phyloP scores from a whole-genome alignment of 2,329 filamentous ascomycete species.

The Botrytis fabae region DNA sequence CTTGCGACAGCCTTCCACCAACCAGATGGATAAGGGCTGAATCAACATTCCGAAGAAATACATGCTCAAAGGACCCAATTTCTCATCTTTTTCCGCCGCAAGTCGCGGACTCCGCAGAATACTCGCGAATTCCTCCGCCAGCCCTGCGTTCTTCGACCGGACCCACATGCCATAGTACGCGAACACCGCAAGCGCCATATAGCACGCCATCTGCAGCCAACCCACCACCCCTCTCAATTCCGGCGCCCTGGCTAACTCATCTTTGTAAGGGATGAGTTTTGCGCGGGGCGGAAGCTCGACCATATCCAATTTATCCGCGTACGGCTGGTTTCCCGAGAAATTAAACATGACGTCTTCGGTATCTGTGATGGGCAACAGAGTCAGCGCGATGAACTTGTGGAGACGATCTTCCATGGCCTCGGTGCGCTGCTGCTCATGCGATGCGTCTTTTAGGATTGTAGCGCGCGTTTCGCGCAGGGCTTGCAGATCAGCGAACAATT shows the following conservation, averaged over 20 bases:
- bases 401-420: conserved; percentile 12
- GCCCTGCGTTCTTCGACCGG: background rate
- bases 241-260: background rate
- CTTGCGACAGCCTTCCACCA: conserved; percentile 12
- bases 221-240: background rate
- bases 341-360: conserved; percentile 14
- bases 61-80: background rate
- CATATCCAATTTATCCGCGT: conserved; percentile 10
- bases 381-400: conserved; percentile 9
- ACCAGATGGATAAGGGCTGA: background rate
- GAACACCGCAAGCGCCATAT: background rate
- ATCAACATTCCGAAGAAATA: conserved; percentile 7
- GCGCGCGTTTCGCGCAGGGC: background rate
- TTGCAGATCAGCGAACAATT: background rate
- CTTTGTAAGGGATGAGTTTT: conserved; percentile 11
- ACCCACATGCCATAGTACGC: conserved; percentile 18
- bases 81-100: background rate
- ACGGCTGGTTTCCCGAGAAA: conserved; percentile 6
- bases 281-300: conserved; percentile 7
- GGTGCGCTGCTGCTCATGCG: conserved; percentile 8
- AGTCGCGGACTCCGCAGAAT: background rate
- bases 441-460: background rate
- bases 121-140: background rate
- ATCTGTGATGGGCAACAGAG: conserved; percentile 6
- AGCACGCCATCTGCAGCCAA: conserved; percentile 6